These are phyloP conservation scores for Alternaria sp. DNA, from an alignment of 2,329 filamentous ascomycete genomes.

Conservation along the genomic window DNA sequence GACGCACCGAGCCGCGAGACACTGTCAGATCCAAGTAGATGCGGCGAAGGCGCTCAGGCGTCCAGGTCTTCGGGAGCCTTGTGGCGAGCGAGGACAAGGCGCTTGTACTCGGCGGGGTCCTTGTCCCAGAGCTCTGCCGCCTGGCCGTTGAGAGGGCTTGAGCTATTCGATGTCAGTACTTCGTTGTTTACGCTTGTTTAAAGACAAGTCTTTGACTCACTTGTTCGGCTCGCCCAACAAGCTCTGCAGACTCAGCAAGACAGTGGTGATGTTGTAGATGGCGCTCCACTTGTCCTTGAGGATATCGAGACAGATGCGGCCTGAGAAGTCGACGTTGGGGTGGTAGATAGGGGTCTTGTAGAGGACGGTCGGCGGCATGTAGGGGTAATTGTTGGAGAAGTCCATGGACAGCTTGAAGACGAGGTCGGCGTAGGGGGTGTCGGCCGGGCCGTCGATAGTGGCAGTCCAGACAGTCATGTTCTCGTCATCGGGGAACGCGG, in stretches of 20 bases:
- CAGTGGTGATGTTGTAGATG: constrained; percentile 94
- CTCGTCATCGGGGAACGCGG: constrained; percentile 91
- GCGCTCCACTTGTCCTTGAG: constrained; percentile 99
- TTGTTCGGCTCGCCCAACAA: constrained; percentile 97
- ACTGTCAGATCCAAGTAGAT: background rate
- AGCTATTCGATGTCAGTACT: constrained; percentile 58
- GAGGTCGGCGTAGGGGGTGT: constrained; percentile 87
- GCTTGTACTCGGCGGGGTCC: constrained; percentile 85
- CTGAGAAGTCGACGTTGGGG: constrained; percentile 97
- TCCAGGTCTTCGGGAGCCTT: constrained; percentile 56
- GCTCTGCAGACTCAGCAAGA: constrained; percentile 92
- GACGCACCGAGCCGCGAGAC: constrained; percentile 6
- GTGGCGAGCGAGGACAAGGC: constrained; percentile 68
- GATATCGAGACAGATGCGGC: constrained; percentile 96
- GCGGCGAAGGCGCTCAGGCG: constrained; percentile 15
- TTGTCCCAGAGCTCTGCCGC: constrained; percentile 96
- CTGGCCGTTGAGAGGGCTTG: constrained; percentile 93
- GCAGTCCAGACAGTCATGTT: constrained; percentile 88
- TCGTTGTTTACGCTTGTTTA: background rate
- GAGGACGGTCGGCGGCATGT: constrained; percentile 85
- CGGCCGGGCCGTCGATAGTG: constrained; percentile 88
- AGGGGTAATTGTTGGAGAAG: constrained; percentile 93
- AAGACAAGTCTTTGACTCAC: constrained; percentile 60
- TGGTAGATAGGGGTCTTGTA: constrained; percentile 99
- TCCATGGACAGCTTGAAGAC: constrained; percentile 90